phyloP scores from a whole-genome alignment of 139 green algal genomes.

The Desmodesmus armatus region DNA sequence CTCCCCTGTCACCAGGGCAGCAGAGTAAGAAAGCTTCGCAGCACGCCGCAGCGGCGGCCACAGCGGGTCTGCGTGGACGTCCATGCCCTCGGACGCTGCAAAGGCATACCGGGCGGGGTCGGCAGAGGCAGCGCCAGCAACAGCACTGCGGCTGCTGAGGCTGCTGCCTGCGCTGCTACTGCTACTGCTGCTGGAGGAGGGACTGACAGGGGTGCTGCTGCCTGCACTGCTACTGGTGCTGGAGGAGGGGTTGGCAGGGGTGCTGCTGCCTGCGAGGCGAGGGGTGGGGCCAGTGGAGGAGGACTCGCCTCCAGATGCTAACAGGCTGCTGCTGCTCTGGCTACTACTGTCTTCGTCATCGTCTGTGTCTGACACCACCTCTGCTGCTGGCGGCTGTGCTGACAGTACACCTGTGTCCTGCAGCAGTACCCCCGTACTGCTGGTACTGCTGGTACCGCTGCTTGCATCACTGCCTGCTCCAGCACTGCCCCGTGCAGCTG shows the following conservation, averaged over 20 bases:
- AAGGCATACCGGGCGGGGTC: conserved; percentile 3
- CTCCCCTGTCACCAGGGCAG: conserved; percentile 4
- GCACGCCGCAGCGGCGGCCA: conserved; percentile 47
- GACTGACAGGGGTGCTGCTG: background rate
- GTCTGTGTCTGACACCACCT: background rate
- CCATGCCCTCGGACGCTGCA: conserved; percentile 46
- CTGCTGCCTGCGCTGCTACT: background rate
- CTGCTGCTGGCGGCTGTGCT: conserved; percentile 7
- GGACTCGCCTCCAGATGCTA: background rate
- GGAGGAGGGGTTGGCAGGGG: background rate
- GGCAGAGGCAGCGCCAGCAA: background rate
- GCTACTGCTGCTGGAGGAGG: background rate
- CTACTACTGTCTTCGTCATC: background rate
- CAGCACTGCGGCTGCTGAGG: background rate
- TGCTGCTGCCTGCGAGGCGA: background rate
- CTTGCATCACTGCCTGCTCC: background rate
- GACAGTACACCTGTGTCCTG: too few species aligned
- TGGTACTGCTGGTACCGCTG: background rate
- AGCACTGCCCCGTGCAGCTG: background rate
- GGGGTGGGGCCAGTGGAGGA: background rate
- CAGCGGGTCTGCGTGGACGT: conserved; percentile 43
- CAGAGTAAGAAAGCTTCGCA: conserved; percentile 37
- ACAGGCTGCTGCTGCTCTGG: background rate
- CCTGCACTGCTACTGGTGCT: background rate
- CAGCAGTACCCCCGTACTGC: too few species aligned